These are phyloP conservation scores for Metschnikowia gruessii DNA, from an alignment of 805 yeast genomes.

Conservation along the genomic window DNA sequence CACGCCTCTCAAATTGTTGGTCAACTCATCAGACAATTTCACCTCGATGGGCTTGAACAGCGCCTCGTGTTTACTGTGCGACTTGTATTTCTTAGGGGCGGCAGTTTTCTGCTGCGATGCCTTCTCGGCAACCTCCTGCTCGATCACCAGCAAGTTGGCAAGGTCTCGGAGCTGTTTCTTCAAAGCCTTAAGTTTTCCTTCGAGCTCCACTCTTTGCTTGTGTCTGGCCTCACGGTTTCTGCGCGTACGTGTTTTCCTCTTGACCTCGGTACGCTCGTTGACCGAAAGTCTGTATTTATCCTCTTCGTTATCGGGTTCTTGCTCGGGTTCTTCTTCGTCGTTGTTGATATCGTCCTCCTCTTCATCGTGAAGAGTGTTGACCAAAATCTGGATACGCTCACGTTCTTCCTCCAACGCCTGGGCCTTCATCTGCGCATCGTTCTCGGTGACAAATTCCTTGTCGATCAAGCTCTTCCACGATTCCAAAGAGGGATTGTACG, in stretches of 20 bases:
- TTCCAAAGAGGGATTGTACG: slow-evolving; percentile 85
- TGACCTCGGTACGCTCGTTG: slow-evolving; percentile 64
- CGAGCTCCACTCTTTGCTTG: slow-evolving; percentile 54
- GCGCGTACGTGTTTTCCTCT: slow-evolving; percentile 73
- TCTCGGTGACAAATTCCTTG: slow-evolving; percentile 63
- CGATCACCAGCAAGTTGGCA: slow-evolving; percentile 30
- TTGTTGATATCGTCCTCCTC: slow-evolving; percentile 41
- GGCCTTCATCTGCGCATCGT: slow-evolving; percentile 62
- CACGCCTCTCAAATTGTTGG: slow-evolving; percentile 77
- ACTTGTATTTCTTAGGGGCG: slow-evolving; percentile 28
- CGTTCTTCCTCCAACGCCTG: slow-evolving; percentile 59
- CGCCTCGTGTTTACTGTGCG: slow-evolving; percentile 38
- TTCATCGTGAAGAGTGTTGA: slow-evolving; percentile 58
- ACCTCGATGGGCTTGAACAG: slow-evolving; percentile 57
- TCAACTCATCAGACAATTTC: slow-evolving; percentile 83
- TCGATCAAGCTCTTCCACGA: slow-evolving; percentile 76
- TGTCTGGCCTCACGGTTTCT: slow-evolving; percentile 69
- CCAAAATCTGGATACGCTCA: slow-evolving; percentile 60
- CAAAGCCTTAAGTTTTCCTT: slow-evolving; percentile 54
- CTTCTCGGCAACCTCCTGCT: slow-evolving; percentile 33
- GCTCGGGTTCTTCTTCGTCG: slow-evolving; percentile 32
- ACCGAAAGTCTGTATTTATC: slow-evolving; percentile 54
- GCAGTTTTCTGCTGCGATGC: slow-evolving; percentile 27
- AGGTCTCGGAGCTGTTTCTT: slow-evolving; percentile 61
- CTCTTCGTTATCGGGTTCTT: slow-evolving; percentile 30